These are phyloP conservation scores for Talaromyces sp. DNA, from an alignment of 2,329 filamentous ascomycete species.

Conservation along the genomic window DNA sequence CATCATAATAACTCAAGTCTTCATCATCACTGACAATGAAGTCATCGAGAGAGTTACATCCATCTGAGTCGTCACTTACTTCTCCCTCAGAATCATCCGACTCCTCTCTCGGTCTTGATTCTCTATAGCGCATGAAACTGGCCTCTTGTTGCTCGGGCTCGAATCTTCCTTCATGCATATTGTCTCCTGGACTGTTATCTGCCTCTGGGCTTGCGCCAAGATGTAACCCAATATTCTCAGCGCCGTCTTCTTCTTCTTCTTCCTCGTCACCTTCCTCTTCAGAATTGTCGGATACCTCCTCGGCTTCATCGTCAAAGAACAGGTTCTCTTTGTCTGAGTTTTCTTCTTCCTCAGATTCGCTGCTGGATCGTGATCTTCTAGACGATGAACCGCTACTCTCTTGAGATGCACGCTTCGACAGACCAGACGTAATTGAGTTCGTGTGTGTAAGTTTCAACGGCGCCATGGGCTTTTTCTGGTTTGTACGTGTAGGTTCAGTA, in stretches of 20 bases:
- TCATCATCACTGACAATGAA: conserved; percentile 41
- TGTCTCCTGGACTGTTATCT: not conserved
- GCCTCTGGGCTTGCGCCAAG: conserved; percentile 21
- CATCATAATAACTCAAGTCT: conserved; percentile 32
- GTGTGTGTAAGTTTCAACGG: conserved; percentile 13
- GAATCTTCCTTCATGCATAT: not conserved
- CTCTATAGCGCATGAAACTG: conserved; percentile 12
- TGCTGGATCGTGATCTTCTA: conserved; percentile 20
- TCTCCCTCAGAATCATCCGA: conserved; percentile 21
- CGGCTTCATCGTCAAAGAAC: conserved; percentile 15
- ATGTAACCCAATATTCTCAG: conserved; percentile 9
- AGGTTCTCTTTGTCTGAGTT: conserved; percentile 17
- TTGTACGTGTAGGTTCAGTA: not conserved
- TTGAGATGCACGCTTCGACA: conserved; percentile 13
- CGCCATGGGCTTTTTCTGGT: conserved; percentile 1
- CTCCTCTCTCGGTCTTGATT: conserved; percentile 15
- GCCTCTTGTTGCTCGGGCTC: not conserved
- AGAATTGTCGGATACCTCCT: conserved; percentile 16
- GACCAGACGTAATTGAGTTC: conserved; percentile 12
- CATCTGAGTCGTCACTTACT: conserved; percentile 22
- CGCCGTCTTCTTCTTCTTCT: conserved; percentile 23
- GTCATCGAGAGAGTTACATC: conserved; percentile 35
- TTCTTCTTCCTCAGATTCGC: conserved; percentile 17
- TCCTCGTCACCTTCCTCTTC: conserved; percentile 25
- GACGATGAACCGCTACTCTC: conserved; percentile 13